Conservation (phyloP, 495 filamentous ascomycete genomes). For the Echria macrotheca region DNA sequence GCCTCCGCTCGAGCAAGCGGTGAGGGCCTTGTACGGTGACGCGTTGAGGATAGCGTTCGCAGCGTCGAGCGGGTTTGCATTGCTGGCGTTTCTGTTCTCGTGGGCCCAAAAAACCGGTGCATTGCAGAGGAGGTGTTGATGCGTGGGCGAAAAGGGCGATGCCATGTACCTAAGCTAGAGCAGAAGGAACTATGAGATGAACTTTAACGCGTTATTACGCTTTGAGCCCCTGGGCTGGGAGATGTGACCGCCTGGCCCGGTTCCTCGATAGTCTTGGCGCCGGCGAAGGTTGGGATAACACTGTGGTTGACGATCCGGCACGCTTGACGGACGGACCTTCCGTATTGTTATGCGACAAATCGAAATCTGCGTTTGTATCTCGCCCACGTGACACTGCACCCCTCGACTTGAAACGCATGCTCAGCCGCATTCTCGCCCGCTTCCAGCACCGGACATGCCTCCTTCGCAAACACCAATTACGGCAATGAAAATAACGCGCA, state of each 20-base stretch:
- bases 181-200: neutral
- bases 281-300: no score
- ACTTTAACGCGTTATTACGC: neutral
- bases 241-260: neutral
- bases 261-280: no score
- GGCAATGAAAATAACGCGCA: no score
- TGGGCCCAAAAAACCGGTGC: conserved; percentile 23
- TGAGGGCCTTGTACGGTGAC: conserved; percentile 45
- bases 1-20: conserved; percentile 43
- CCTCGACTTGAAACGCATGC: no score
- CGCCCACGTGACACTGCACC: no score
- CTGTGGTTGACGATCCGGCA: no score
- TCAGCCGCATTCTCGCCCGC: no score
- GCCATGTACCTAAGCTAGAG: neutral
- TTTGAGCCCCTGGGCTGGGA: neutral
- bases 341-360: no score
- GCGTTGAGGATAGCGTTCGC: conserved; percentile 45
- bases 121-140: conserved; percentile 17
- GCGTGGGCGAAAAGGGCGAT: neutral
- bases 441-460: no score
- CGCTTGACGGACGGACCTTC: no score
- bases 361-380: no score
- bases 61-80: conserved; percentile 41
- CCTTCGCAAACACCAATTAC: no score
- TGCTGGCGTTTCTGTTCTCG: conserved; percentile 28